These are phyloP conservation scores for Aspergillus saccharolyticus DNA, from an alignment of 495 filamentous ascomycete genomes.

Conservation along the genomic window DNA sequence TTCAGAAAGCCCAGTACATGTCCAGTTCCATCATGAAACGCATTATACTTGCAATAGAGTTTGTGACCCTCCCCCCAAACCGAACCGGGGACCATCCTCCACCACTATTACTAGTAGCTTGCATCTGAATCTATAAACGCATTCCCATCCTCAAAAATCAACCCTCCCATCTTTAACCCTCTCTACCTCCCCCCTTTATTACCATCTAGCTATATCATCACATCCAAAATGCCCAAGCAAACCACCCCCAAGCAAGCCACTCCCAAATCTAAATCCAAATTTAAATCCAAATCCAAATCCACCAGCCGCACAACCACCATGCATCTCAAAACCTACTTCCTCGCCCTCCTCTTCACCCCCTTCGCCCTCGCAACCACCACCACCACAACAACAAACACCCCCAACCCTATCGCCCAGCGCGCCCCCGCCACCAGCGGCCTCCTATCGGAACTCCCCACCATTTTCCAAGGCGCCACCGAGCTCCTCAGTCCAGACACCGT, in stretches of 20 bases:
- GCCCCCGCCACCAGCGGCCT: slow-evolving; percentile 20
- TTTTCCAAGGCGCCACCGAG: slow-evolving; percentile 23
- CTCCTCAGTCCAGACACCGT: slow-evolving; percentile 36
- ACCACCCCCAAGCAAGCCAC: background rate
- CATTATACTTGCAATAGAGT: no score
- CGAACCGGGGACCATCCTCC: no score
- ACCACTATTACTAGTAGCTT: no score
- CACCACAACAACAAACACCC: slow-evolving; percentile 5
- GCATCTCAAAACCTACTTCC: background rate
- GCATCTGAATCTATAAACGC: no score
- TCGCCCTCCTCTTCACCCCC: slow-evolving; percentile 12
- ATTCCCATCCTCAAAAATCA: no score
- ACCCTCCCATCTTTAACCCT: no score
- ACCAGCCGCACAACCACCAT: background rate
- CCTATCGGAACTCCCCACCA: slow-evolving; percentile 22
- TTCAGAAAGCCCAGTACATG: background rate
- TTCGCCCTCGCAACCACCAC: slow-evolving; percentile 31
- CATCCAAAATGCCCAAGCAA: background rate
- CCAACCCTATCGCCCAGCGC: slow-evolving; percentile 26
- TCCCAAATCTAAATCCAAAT: no score
- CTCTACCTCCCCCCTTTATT: background rate
- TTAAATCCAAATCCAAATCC: background rate
- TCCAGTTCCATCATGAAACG: background rate
- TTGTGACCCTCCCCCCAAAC: no score
- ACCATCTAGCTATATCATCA: no score